Evolutionary conservation across 768 basidiomycete species (phyloP).

Genomic region (Collybiopsis confluens): DNA sequence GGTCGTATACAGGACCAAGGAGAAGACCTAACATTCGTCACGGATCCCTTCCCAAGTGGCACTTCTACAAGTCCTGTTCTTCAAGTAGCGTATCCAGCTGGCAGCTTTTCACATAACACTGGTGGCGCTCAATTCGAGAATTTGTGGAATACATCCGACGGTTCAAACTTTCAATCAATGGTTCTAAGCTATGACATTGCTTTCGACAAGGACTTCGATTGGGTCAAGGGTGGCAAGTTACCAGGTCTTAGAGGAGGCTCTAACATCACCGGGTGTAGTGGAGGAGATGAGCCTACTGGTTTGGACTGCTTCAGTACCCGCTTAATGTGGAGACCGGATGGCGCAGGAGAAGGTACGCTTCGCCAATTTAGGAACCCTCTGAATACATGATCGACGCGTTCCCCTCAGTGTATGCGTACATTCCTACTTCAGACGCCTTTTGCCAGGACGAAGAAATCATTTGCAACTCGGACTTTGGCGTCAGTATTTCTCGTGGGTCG

Average conservation of each 20-base stretch:
- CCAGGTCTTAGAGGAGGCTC: constrained; percentile 73
- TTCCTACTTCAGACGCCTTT: constrained; percentile 57
- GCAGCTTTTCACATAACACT: constrained; percentile 52
- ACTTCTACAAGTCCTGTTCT: constrained; percentile 34
- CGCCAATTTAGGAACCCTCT: background rate
- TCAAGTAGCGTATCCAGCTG: constrained; percentile 59
- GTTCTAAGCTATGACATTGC: constrained; percentile 35
- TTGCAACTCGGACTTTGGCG: constrained; percentile 75
- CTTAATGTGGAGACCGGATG: constrained; percentile 70
- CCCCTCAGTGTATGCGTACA: constrained; percentile 71
- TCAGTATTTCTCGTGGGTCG: constrained; percentile 65
- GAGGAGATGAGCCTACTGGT: constrained; percentile 61
- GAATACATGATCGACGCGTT: constrained; percentile 1
- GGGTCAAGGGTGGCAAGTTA: constrained; percentile 73
- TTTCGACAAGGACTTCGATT: constrained; percentile 61
- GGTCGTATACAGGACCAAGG: constrained; percentile 57
- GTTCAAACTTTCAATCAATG: constrained; percentile 60
- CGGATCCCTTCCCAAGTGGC: constrained; percentile 60
- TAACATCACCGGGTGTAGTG: constrained; percentile 60
- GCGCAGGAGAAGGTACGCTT: constrained; percentile 62
- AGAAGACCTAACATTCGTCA: constrained; percentile 55
- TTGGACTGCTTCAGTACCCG: constrained; percentile 68
- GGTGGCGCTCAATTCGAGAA: constrained; percentile 68
- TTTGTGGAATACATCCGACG: constrained; percentile 61
- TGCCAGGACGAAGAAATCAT: constrained; percentile 51